Evolutionary conservation across 2,329 filamentous ascomycete species (phyloP), one percentile per base, ranked within the genome.

Genomic region (Arthrobotrys sinensis): DNA sequence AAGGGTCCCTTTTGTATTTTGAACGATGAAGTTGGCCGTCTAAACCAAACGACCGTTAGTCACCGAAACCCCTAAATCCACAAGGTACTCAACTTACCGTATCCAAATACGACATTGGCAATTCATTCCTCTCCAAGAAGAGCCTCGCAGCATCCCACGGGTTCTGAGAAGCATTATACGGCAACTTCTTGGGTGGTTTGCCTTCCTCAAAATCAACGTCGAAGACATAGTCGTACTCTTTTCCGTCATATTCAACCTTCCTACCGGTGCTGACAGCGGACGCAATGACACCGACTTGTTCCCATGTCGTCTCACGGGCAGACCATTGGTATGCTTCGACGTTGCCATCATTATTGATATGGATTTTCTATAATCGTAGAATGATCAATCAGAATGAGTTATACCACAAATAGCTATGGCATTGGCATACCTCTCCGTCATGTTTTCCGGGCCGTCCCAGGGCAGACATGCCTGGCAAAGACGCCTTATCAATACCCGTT

Each of bases 141-240:
- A 93, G 97, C 40, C 92, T 93, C 0, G 96, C 95, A 1, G 92
- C 91, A 81, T 97, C 93, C 84, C 96, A 98, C 0, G 94, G 93
- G 81, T 97, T 97, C 83, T 97, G 92, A 0, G 92, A 93, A 11
- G 95, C 88, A 83, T 98, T 97, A 85, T 92, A 98, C 0, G 95
- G 94, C n/a, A 98, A 87, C 84, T 97, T 97, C 53, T 98, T 87
- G 0, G 95, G 90, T 11, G 95, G 94, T 82, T 96, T 95, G 65
- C 94, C 95, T 82, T 97, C 95, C 83, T 97, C 93, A 79, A 97
- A 96, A 82, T 97, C 94, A 28, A 97, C 94, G 82, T 97, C 94
- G 81, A 98, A 98, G 7, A 99, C 94, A 82, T 92, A 97, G 83
- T 99, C 96, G 83, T 97, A 99, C 79, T 95, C 92, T 83, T 97